Evolutionary conservation across 1,284 basidiomycete genomes (phyloP).

Genomic region (Sporisorium iseilematis-ciliati): DNA sequence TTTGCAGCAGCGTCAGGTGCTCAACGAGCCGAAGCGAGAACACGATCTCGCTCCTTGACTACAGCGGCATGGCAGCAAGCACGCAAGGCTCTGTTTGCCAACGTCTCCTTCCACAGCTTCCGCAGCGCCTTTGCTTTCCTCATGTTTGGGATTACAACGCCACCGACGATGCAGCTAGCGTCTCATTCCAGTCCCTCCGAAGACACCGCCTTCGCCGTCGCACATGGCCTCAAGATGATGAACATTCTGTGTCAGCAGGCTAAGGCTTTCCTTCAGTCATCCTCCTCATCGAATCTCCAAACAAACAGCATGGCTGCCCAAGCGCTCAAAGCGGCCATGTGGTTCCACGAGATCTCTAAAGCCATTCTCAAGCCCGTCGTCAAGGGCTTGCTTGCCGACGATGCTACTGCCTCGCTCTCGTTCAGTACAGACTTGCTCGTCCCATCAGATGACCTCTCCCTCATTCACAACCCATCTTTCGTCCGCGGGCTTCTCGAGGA

Average conservation of each 20-base stretch:
- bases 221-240: conserved; percentile 8
- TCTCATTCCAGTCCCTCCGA: conserved; percentile 9
- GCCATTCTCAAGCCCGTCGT: conserved; percentile 5
- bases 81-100: conserved; percentile 9
- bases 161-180: not conserved
- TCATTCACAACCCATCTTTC: conserved; percentile 5
- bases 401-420: not conserved
- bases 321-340: conserved; percentile 5
- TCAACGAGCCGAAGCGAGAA: conserved; percentile 14
- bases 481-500: conserved; percentile 1
- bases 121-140: conserved; percentile 12
- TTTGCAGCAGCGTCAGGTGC: conserved; percentile 6
- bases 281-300: not conserved
- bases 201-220: conserved; percentile 11
- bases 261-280: not conserved
- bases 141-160: conserved; percentile 8
- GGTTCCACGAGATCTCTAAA: conserved; percentile 10
- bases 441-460: not conserved
- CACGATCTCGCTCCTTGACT: conserved; percentile 3
- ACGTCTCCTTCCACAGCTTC: conserved; percentile 12
- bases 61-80: conserved; percentile 9
- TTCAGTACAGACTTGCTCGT: not conserved
- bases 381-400: not conserved
- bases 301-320: not conserved
- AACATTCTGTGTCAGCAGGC: conserved; percentile 3